Evolutionary conservation across 2,329 filamentous ascomycete genomes (phyloP), one percentile per base, ranked within the genome.

Genomic region (Aspergillus brasiliensis): DNA sequence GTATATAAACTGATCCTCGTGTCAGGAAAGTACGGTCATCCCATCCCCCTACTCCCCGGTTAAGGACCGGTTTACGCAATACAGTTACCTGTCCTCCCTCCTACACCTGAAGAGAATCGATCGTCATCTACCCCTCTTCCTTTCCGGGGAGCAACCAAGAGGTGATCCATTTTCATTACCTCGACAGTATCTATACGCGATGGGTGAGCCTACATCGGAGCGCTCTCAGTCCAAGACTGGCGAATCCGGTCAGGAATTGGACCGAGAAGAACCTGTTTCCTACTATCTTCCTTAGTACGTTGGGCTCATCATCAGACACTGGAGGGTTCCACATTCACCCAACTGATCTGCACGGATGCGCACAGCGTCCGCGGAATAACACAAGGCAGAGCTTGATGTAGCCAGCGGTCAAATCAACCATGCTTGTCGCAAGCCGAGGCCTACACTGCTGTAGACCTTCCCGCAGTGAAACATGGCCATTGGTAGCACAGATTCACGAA

Each of bases 391-490:
- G 40, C 40, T 44, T 44, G 40, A 44, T 44, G 40, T 11, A 44
- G 40, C 40, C 40, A 44, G 19, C 8, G 40, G n/a, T 44, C 17
- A 21, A 44, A 21, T 44, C 10, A 21, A 19, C 4, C 40, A 13
- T 23, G 10, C 40, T 21, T 19, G 19, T 44, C 40, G 19, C 40
- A 21, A 46, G 52, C 38, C 51, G 40, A 55, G 25, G 38, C 19
- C 52, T 55, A 27, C 40, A 25, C 40, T 46, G 28, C 52, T 27
- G 38, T 55, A 42, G 52, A 38, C 38, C 27, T 25, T 17, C 6
- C 34, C 37, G 38, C 38, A n/a, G 25, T 55, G 52, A 55, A 46
- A 55, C 52, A 55, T 42, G 52, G 19, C 38, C 40, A 31, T 34
- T 21, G 52, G 52, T 44, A 25, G 52, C 17, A 55, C 38, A 44